A percentile compares a stretch with the other conserved stretches of the same genome.
Conservation (phyloP, 2,329 filamentous ascomycete genomes). For the Aspergillus sp. region DNA sequence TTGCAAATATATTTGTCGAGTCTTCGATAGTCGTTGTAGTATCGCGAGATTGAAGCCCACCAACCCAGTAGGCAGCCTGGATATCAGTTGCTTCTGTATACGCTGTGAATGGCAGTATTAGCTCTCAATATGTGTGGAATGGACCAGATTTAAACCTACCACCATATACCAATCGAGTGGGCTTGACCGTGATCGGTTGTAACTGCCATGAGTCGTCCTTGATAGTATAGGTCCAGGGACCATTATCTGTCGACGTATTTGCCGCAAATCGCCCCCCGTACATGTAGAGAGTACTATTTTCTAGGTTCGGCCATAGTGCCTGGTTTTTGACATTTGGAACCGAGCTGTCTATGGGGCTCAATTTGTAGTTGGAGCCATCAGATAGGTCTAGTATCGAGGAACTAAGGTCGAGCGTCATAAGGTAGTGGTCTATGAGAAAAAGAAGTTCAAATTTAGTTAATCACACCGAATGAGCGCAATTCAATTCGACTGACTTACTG, state of each 20-base stretch:
- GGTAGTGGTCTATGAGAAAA: no score
- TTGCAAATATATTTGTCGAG: conserved; percentile 4
- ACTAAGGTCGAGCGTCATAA: conserved; percentile 15
- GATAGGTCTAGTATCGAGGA: background rate
- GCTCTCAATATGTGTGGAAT: no score
- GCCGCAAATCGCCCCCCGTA: conserved; percentile 11
- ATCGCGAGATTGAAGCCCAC: conserved; percentile 14
- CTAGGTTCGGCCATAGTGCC: conserved; percentile 11
- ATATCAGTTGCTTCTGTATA: conserved; percentile 10
- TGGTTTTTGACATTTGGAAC: conserved; percentile 16
- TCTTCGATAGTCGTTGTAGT: conserved; percentile 14
- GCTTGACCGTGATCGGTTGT: conserved; percentile 12
- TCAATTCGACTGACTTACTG: conserved; percentile 3
- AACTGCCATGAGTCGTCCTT: conserved; percentile 4
- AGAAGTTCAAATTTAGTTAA: no score
- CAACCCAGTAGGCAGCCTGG: conserved; percentile 16
- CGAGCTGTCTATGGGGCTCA: conserved; percentile 1
- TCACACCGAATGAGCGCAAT: no score
- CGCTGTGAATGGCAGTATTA: background rate
- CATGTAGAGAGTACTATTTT: conserved; percentile 12
- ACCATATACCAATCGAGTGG: conserved; percentile 1
- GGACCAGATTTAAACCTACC: background rate
- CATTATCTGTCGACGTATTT: conserved; percentile 10
- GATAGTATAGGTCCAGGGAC: conserved; percentile 10
- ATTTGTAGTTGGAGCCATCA: conserved; percentile 16